These are phyloP conservation scores for Hansenula lynferdii DNA, from an alignment of 1,139 yeast genomes.

Conservation along the genomic window DNA sequence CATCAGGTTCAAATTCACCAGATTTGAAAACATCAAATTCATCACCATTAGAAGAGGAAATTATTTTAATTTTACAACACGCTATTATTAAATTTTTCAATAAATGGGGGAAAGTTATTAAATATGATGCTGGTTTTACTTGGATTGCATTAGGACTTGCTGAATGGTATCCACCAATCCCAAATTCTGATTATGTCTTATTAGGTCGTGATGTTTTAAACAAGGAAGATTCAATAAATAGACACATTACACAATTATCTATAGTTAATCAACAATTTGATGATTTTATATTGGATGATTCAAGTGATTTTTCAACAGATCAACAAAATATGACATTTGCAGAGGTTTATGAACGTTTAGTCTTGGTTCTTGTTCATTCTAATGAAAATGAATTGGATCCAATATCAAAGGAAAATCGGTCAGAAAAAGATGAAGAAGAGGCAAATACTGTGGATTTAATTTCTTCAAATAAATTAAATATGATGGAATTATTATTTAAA, in stretches of 20 bases:
- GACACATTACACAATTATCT: constrained; percentile 16
- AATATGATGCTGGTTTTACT: constrained; percentile 76
- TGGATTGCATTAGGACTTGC: constrained; percentile 89
- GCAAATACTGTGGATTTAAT: constrained; percentile 5
- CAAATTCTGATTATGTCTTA: constrained; percentile 30
- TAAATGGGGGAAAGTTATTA: constrained; percentile 77
- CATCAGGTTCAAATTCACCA: constrained; percentile 13
- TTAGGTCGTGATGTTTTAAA: constrained; percentile 29
- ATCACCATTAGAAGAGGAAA: constrained; percentile 41
- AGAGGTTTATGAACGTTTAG: constrained; percentile 72
- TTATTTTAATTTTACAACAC: constrained; percentile 53
- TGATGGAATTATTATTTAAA: constrained; percentile 21
- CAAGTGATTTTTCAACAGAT: constrained; percentile 1
- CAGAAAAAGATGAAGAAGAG: not conserved
- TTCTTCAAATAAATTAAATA: constrained; percentile 13
- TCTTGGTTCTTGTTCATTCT: constrained; percentile 70
- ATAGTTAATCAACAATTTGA: no score
- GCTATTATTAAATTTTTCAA: constrained; percentile 59
- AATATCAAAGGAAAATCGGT: not conserved
- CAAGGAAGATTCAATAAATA: constrained; percentile 13
- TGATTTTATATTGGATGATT: constrained; percentile 10
- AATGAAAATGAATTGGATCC: constrained; percentile 34
- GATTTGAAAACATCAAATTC: constrained; percentile 20
- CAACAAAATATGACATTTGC: constrained; percentile 42
- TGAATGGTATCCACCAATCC: constrained; percentile 71